Evolutionary conservation across 768 basidiomycete genomes (phyloP), one percentile per base, ranked within the genome.

Genomic region (Rubroboletus satanas): DNA sequence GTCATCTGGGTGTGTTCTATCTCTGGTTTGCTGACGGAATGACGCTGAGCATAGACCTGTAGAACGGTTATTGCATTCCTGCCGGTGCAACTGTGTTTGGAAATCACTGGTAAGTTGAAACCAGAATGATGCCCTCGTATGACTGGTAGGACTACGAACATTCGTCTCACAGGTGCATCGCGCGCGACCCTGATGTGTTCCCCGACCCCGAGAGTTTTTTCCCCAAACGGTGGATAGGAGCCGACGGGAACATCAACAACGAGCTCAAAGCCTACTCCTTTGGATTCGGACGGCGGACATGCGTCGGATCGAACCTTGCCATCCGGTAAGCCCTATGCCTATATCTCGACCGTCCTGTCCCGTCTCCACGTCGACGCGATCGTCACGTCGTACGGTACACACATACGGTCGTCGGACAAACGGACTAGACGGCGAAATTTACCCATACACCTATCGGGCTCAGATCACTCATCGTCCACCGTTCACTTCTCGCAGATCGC

Each of bases 181-280:
- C 59, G 6, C 63, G 63, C 1, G 67, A 68, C 39, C 67, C 67
- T 4, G 57, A 64, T 0, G 63, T 59, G 7, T 68, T 68, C 51
- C 67, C 67, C 0, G 55, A 69, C 4, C 65, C 83, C 1, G 80
- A 87, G 51, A 60, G 29, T 14, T 85, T 87, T 65, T 69, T 78
- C 35, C 83, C 83, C 1, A 75, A 79, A 56, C 72, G 84, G 15
- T 87, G 84, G 83, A 52, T 84, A 17, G 59, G 51, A 36, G 54
- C 59, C 5, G 71, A 80, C 0, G 79, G 79, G 0, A 71, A 65
- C 28, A 54, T 84, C 9, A 77, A 79, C 21, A 77, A 76, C 14
- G 81, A 82, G 33, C 56, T 83, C 10, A 79, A 76, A 60, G 69
- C 75, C 0, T 83, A 74, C 57, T 70, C 77, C 4, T 85, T 83